Evolutionary conservation across 2,329 filamentous ascomycete genomes (phyloP).

Genomic region (Fusarium sp.): DNA sequence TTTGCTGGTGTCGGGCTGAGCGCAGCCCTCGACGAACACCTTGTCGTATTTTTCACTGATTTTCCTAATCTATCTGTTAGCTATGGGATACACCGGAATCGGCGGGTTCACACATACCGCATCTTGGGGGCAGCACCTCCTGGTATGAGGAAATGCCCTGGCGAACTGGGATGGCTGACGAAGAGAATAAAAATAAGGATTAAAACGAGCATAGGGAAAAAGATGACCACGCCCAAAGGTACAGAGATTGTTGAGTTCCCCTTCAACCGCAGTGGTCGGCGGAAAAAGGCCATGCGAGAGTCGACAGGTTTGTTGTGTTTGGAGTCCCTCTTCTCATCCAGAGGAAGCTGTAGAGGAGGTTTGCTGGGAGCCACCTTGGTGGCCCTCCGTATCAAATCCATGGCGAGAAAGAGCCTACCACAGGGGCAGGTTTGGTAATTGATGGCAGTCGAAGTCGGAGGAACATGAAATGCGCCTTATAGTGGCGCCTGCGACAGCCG

Average conservation of each 20-base stretch:
- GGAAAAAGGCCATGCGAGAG: conserved; percentile 80
- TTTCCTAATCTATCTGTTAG: conserved; percentile 70
- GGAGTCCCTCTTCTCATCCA: conserved; percentile 63
- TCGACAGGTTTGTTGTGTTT: conserved; percentile 57
- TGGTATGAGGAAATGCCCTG: conserved; percentile 83
- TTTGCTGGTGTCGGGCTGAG: conserved; percentile 80
- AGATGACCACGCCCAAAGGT: conserved; percentile 89
- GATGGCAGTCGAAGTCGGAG: conserved; percentile 49
- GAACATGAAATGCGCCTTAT: conserved; percentile 48
- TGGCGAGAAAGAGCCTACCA: conserved; percentile 52
- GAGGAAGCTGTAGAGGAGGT: conserved; percentile 58
- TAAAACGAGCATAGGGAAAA: conserved; percentile 93
- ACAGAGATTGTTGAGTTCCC: conserved; percentile 94
- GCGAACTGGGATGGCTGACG: conserved; percentile 85
- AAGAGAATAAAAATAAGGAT: conserved; percentile 92
- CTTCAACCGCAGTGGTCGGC: conserved; percentile 86
- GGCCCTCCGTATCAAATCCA: conserved; percentile 71
- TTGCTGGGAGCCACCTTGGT: conserved; percentile 62
- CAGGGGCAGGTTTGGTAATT: conserved; percentile 57
- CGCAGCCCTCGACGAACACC: conserved; percentile 92
- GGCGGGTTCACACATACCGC: conserved; percentile 69
- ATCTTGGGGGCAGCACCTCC: conserved; percentile 89
- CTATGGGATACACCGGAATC: not conserved
- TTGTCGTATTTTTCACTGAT: conserved; percentile 98
- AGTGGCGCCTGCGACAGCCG: conserved; percentile 43